These are phyloP conservation scores for Aureobasidium uvarum DNA, from an alignment of 2,329 filamentous ascomycete species.

Conservation along the genomic window DNA sequence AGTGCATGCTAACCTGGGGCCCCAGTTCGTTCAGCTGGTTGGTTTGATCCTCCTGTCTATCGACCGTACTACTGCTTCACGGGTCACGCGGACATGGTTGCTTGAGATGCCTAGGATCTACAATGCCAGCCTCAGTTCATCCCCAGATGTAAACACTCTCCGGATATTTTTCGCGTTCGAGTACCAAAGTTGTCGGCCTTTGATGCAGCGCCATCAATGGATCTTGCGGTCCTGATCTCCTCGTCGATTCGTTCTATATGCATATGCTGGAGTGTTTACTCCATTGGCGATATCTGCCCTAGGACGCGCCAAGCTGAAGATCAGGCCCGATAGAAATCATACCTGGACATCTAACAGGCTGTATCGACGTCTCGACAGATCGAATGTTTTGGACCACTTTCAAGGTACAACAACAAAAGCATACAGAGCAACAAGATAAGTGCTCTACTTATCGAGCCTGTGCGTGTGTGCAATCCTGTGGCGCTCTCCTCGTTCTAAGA, in stretches of 20 bases:
- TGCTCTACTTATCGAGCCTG: neutral
- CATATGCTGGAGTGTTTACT: neutral
- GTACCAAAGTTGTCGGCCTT: neutral
- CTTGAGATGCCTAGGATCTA: neutral
- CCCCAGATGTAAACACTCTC: neutral
- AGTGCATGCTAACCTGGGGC: neutral
- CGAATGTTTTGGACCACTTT: no score
- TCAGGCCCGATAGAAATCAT: neutral
- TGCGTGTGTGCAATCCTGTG: neutral
- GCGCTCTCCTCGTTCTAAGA: neutral
- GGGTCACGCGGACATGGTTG: conserved; percentile 5
- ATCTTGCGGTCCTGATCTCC: neutral
- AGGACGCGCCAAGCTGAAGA: neutral
- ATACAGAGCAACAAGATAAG: neutral
- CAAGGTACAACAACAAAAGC: neutral
- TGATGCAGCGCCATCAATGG: neutral
- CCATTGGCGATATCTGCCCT: neutral
- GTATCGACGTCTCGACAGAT: neutral
- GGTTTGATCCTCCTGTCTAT: conserved; percentile 1
- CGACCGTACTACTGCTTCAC: conserved; percentile 1
- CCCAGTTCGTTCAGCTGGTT: neutral
- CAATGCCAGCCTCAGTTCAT: neutral
- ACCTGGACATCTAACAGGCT: neutral
- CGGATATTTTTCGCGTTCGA: neutral
- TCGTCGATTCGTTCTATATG: neutral